phyloP scores from a whole-genome alignment of 2,329 filamentous ascomycete species.

The Xylariaceae sp. region DNA sequence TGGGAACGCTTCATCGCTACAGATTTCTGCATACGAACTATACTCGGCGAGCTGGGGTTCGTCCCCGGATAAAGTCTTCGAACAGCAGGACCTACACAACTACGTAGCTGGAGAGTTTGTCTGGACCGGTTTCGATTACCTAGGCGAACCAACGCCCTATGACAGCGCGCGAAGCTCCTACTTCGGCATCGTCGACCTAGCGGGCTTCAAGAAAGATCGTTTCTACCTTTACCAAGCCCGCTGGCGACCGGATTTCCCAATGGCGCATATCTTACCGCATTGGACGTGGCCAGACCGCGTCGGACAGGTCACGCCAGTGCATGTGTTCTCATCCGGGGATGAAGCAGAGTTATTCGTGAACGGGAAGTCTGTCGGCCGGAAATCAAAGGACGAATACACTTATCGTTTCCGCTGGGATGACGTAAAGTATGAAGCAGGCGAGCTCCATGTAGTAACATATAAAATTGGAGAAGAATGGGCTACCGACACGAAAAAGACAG shows the following conservation, averaged over 20 bases:
- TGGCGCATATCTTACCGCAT: conserved; percentile 51
- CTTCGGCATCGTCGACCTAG: conserved; percentile 52
- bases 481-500: conserved; percentile 36
- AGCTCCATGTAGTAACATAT: conserved; percentile 43
- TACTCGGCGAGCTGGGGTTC: conserved; percentile 43
- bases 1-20: conserved; percentile 32
- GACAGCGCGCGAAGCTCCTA: conserved; percentile 45
- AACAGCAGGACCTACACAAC: conserved; percentile 40
- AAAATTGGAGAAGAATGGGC: conserved; percentile 45
- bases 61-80: conserved; percentile 49
- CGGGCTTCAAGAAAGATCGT: conserved; percentile 52
- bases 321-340: conserved; percentile 47
- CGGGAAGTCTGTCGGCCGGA: conserved; percentile 39
- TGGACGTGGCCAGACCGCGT: conserved; percentile 49
- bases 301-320: conserved; percentile 46
- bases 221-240: conserved; percentile 51
- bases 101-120: conserved; percentile 51
- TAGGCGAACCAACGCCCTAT: conserved; percentile 48
- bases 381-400: conserved; percentile 31
- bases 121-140: conserved; percentile 47
- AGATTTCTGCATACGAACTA: conserved; percentile 48
- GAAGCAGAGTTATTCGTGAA: conserved; percentile 53
- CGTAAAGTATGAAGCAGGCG: conserved; percentile 43
- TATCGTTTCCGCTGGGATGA: conserved; percentile 51
- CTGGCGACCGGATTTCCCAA: conserved; percentile 43